Conservation (phyloP, 108 stramenopile species). For the Epithemia pelagica region DNA sequence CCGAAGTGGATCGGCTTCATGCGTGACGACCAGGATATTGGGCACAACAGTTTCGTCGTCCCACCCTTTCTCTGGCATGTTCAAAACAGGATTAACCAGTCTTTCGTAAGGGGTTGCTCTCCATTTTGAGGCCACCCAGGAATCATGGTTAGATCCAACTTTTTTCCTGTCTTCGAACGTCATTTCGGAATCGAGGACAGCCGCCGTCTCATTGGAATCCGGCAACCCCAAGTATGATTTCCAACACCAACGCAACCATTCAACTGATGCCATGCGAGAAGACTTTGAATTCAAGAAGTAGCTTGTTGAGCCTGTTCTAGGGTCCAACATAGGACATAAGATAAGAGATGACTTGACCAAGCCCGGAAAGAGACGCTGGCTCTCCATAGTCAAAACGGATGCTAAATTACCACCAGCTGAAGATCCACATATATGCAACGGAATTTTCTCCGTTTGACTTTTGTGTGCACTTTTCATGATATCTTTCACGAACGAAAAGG, state of each 20-base stretch:
- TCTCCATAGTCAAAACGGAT: constrained; percentile 1
- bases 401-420: constrained; percentile 3
- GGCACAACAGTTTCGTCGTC: neutral
- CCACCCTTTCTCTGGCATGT: neutral
- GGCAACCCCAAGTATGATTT: constrained; percentile 2
- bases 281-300: constrained; percentile 3
- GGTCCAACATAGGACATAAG: constrained; percentile 1
- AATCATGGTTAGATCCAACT: neutral
- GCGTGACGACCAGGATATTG: neutral
- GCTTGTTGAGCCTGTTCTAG: neutral
- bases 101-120: neutral
- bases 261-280: neutral
- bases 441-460: neutral
- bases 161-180: neutral
- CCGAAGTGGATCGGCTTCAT: constrained; percentile 3
- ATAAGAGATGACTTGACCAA: neutral
- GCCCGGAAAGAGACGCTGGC: neutral
- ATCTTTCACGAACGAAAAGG: neutral
- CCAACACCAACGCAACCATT: constrained; percentile 10
- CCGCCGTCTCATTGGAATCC: neutral
- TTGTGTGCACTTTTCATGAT: neutral
- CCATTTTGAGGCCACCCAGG: constrained; percentile 6
- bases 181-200: neutral
- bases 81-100: neutral
- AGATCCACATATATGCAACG: neutral